Base-by-base conservation (phyloP, 2,329 filamentous ascomycete genomes). In the Neopestalotiopsis clavispora region DNA sequence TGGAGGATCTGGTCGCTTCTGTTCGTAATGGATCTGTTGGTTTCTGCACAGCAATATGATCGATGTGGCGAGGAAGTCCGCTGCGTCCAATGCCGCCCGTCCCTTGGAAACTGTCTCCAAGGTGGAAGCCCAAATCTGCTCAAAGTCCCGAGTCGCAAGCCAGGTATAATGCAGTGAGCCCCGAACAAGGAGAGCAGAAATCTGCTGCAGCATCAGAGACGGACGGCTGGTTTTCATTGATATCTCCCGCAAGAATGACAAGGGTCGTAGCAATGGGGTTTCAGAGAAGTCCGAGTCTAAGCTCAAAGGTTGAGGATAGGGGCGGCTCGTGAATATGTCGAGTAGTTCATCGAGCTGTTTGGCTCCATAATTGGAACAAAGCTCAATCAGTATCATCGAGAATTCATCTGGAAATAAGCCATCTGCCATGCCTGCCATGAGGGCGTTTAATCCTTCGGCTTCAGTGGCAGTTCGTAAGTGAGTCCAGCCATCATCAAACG, bases 391-490 rank as follows among this genome's bases (percentile, higher is more conserved):
- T 4, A 83, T 67, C 62, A 77, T 76, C 6, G 80, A 77, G 68
- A 86, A 84, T 10, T 76, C 72, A 13, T 79, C 73, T 32, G 81
- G 79, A 6, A 87, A 73, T 9, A 87, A 73, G 0, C 81, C 81
- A 23, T 84, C 81, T 0, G 69, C 65, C 14, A 85, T 82, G 2
- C 82, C 84, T 23, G 81, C 78, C 66, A 74, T 77, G 32, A 88
- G 70, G 2, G 84, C 78, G 38, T 80, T 73, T 17, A 86, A 69
- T 7, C 82, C 84, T 69, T 88, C 85, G 17, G 84, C 81, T 58
- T 85, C 80, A 14, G 84, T 82, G 12, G 87, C 78, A 2, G 75
- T 73, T 62, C 81, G 79, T 1, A 88, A 78, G 69, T 84, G 80
- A 67, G 75, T 81, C 83, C 85, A 87, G 14, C 85, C 85, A 38